phyloP scores from a whole-genome alignment of 2,329 filamentous ascomycete species.

The Akanthomyces lecanii region DNA sequence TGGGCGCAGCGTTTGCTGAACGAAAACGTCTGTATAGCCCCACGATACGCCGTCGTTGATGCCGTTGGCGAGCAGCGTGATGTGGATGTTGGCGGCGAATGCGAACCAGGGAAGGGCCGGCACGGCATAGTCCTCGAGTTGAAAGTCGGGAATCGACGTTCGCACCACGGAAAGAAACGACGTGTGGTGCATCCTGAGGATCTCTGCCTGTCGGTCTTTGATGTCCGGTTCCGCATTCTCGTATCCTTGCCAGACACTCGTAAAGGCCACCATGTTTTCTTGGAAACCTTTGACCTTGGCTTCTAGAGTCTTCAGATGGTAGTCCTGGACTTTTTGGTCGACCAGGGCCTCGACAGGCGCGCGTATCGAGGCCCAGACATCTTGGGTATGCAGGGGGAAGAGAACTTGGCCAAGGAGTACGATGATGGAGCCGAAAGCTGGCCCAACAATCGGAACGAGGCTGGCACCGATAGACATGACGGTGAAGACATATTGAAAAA shows the following conservation, averaged over 20 bases:
- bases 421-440: too few species aligned
- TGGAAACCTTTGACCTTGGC: not conserved
- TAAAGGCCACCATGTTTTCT: not conserved
- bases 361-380: too few species aligned
- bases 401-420: too few species aligned
- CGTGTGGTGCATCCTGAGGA: not conserved
- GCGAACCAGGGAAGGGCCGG: not conserved
- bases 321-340: not conserved
- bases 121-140: not conserved
- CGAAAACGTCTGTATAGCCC: not conserved
- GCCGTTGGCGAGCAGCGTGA: not conserved
- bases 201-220: not conserved
- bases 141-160: not conserved
- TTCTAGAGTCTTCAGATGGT: not conserved
- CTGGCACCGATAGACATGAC: too few species aligned
- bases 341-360: not conserved
- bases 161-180: not conserved
- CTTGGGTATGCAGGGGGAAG: too few species aligned
- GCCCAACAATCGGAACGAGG: too few species aligned
- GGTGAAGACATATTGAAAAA: too few species aligned
- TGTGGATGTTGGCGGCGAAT: not conserved
- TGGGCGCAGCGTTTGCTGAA: not conserved
- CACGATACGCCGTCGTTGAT: not conserved
- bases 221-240: not conserved
- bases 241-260: not conserved